These are phyloP conservation scores for Teratosphaeria nubilosa DNA, from an alignment of 2,329 filamentous ascomycete species.

Conservation along the genomic window DNA sequence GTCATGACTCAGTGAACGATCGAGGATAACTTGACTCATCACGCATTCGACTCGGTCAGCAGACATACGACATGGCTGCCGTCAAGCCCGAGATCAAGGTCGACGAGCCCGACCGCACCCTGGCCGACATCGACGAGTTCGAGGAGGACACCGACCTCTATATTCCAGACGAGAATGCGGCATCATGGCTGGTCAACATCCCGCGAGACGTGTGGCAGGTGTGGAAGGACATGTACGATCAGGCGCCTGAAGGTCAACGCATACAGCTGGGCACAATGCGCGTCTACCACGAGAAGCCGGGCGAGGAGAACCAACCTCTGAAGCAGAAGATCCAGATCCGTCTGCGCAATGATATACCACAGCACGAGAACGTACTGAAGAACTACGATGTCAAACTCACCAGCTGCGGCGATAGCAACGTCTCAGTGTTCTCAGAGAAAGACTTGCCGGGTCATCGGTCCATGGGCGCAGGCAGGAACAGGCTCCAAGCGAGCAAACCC, in stretches of 20 bases:
- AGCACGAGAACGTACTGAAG: conserved; percentile 69
- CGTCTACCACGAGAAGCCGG: conserved; percentile 24
- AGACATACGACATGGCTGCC: conserved; percentile 1
- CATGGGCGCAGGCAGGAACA: conserved; percentile 8
- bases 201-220: conserved; percentile 73
- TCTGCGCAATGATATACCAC: conserved; percentile 51
- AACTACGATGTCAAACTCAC: conserved; percentile 75
- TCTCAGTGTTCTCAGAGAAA: conserved; percentile 87
- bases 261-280: conserved; percentile 69
- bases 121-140: conserved; percentile 20
- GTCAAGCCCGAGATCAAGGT: conserved; percentile 20
- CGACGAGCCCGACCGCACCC: conserved; percentile 6
- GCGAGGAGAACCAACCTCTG: conserved; percentile 12
- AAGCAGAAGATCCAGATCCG: conserved; percentile 52
- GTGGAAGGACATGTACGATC: conserved; percentile 66
- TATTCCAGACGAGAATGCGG: conserved; percentile 13
- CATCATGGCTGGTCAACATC: conserved; percentile 61
- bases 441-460: conserved; percentile 58
- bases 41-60: not conserved
- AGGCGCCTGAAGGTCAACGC: conserved; percentile 46
- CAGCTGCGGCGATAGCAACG: conserved; percentile 62
- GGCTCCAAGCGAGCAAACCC: conserved; percentile 5
- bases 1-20: not conserved
- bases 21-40: not conserved
- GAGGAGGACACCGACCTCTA: conserved; percentile 25